These are phyloP conservation scores for Verticillium dahliae DNA, from an alignment of 2,329 filamentous ascomycete species.

Conservation along the genomic window DNA sequence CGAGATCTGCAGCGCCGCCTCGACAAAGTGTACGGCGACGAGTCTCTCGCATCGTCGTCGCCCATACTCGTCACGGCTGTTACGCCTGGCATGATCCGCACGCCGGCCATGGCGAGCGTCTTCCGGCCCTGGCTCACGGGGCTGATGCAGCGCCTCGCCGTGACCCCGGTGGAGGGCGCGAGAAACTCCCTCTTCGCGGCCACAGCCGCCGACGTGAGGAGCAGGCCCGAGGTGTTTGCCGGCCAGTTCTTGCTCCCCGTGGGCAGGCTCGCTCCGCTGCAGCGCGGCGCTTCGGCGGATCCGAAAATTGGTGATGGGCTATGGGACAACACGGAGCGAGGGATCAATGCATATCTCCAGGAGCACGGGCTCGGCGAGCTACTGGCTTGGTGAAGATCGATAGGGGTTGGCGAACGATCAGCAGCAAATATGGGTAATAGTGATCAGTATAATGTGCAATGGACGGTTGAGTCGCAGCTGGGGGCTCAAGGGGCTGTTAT, in stretches of 20 bases:
- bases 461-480: too few relatives aligned
- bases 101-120: neutral
- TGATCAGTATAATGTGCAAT: too few relatives aligned
- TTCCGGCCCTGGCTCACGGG: neutral
- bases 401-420: too few relatives aligned
- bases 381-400: neutral
- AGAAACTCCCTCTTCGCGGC: conserved; percentile 13
- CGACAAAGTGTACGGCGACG: conserved; percentile 5
- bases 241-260: conserved; percentile 14
- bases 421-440: too few relatives aligned
- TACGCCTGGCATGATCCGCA: conserved; percentile 13
- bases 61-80: conserved; percentile 12
- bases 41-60: too few relatives aligned
- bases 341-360: conserved; percentile 8
- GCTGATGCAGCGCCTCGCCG: conserved; percentile 4
- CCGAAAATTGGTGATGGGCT: conserved; percentile 4
- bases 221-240: conserved; percentile 6
- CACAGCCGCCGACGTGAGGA: conserved; percentile 10
- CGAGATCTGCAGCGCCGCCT: conserved; percentile 14
- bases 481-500: too few relatives aligned
- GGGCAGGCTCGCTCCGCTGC: conserved; percentile 6
- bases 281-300: conserved; percentile 6
- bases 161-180: conserved; percentile 12
- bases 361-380: conserved; percentile 1
- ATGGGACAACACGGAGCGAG: conserved; percentile 13